Conservation (phyloP, 2,329 filamentous ascomycete genomes). For the Colletotrichum cordylinicola region DNA sequence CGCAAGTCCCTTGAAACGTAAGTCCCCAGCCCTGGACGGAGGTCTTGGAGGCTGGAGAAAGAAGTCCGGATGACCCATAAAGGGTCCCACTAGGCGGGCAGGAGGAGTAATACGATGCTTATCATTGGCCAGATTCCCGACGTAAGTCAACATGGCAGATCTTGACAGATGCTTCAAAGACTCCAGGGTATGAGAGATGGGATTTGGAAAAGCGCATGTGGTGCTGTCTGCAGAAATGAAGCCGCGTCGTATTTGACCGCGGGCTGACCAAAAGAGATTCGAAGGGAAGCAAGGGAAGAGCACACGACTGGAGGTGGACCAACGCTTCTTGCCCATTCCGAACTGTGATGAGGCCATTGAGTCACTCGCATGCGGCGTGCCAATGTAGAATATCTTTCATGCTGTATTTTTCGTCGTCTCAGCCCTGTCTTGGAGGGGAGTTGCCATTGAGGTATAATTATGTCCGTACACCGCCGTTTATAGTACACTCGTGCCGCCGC, state of each 20-base stretch:
- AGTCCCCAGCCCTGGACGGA: background rate
- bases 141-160: background rate
- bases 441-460: background rate
- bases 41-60: background rate
- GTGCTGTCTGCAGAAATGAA: background rate
- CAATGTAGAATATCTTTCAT: background rate
- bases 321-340: background rate
- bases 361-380: background rate
- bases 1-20: background rate
- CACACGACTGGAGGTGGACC: background rate
- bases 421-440: background rate
- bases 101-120: conserved; percentile 1
- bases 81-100: background rate
- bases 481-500: background rate
- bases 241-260: fast-evolving
- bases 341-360: background rate
- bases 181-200: background rate
- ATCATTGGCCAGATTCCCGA: background rate
- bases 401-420: background rate
- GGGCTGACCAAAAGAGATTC: background rate
- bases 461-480: conserved; percentile 13
- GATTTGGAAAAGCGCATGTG: background rate
- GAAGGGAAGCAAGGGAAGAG: no score
- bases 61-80: background rate
- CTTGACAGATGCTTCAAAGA: background rate